A percentile compares a stretch with the other conserved stretches of the same genome.
Evolutionary conservation across 106 monocot species (phyloP).

Genomic region (Dendrobium nobile): DNA sequence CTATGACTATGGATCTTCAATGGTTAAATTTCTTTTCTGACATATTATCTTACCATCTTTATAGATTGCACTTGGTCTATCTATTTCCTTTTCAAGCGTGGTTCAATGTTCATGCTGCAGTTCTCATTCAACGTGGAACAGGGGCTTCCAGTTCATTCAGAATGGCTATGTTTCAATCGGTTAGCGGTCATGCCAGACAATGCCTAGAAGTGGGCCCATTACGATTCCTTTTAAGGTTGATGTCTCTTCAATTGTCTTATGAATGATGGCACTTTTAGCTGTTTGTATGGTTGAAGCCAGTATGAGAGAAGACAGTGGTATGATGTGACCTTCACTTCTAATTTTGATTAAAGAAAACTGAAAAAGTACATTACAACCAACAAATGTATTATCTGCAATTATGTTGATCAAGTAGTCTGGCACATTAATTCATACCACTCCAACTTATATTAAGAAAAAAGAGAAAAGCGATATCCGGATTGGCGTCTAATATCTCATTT

Average conservation of each 20-base stretch:
- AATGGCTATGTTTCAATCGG: slow-evolving; percentile 86
- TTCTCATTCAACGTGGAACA: slow-evolving; percentile 80
- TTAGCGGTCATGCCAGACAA: slow-evolving; percentile 63
- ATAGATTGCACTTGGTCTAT: background rate
- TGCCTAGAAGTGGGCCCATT: slow-evolving; percentile 67
- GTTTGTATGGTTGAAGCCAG: background rate
- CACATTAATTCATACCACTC: too few relatives aligned
- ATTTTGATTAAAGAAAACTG: too few relatives aligned
- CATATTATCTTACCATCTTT: background rate
- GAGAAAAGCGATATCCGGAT: too few relatives aligned
- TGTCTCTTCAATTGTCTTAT: background rate
- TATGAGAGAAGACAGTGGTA: background rate
- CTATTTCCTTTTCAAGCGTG: background rate
- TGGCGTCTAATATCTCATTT: too few relatives aligned
- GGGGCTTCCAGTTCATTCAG: slow-evolving; percentile 77
- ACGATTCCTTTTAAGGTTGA: slow-evolving; percentile 55
- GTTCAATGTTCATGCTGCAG: slow-evolving; percentile 32
- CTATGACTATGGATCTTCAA: slow-evolving; percentile 72
- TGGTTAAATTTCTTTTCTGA: slow-evolving; percentile 26
- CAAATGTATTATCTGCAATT: too few relatives aligned
- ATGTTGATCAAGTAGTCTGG: too few relatives aligned
- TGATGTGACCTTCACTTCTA: too few relatives aligned
- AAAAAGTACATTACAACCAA: too few relatives aligned
- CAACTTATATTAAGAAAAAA: too few relatives aligned
- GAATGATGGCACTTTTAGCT: background rate